Evolutionary conservation across 2,329 filamentous ascomycete genomes (phyloP).

Genomic region (Raffaelea arxii): DNA sequence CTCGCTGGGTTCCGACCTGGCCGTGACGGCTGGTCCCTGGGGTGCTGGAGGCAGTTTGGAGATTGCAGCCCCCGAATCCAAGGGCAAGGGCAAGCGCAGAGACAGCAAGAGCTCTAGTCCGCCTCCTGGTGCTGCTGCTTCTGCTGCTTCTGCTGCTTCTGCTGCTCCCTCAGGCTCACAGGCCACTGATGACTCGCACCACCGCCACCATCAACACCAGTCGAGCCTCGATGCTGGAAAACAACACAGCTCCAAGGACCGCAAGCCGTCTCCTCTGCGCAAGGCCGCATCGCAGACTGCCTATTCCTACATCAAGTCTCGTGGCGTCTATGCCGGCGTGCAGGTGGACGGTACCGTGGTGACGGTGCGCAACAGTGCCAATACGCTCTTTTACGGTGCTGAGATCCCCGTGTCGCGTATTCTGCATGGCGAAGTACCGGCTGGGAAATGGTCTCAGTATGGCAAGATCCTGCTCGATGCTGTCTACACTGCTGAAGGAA

Average conservation of each 20-base stretch:
- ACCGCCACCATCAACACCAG: too few relatives aligned
- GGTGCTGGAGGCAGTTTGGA: conserved; percentile 68
- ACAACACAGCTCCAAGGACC: conserved; percentile 8
- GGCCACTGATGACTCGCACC: too few relatives aligned
- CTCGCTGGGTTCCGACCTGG: conserved; percentile 69
- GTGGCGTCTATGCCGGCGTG: conserved; percentile 79
- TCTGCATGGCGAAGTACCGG: conserved; percentile 32
- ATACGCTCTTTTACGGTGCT: conserved; percentile 76
- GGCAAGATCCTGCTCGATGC: conserved; percentile 3
- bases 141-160: too few relatives aligned
- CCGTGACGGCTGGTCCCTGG: conserved; percentile 59
- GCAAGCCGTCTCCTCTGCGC: conserved; percentile 16
- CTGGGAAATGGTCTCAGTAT: conserved; percentile 28
- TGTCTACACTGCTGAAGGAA: background rate
- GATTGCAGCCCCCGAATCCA: conserved; percentile 26
- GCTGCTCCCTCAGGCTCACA: too few relatives aligned
- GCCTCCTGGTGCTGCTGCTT: background rate
- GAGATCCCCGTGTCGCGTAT: conserved; percentile 35
- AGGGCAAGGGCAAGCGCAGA: conserved; percentile 14
- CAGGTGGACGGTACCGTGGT: conserved; percentile 82
- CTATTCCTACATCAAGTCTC: conserved; percentile 73
- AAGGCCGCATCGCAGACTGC: conserved; percentile 29
- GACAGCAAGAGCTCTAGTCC: too few relatives aligned
- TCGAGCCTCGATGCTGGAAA: too few relatives aligned
- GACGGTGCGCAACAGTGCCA: conserved; percentile 79